Evolutionary conservation across 768 basidiomycete genomes (phyloP), one percentile per base, ranked within the genome.

Genomic region (Amyloporia xantha): DNA sequence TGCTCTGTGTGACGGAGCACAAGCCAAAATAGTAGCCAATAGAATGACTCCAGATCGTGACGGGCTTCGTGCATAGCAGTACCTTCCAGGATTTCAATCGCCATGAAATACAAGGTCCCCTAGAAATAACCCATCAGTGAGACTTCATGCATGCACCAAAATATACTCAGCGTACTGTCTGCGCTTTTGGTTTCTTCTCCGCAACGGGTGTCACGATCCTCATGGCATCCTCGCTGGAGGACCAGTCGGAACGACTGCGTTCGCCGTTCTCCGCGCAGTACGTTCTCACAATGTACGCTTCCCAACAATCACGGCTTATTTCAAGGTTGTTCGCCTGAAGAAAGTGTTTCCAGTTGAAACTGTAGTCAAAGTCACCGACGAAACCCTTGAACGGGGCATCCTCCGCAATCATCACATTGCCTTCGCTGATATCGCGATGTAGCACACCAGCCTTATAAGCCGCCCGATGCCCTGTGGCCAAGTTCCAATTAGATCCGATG

Each of bases 31-130:
- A 55, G 41, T 4, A 52, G 41, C 54, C 54, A 52, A 37, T 47
- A 55, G 54, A 52, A 48, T 5, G 54, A 52, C 23, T 55, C 54
- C 13, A 55, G 46, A 28, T 55, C 51, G 25, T 55, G 54, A 2
- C 39, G 41, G 2, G 20, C 25, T 23, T 27, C 11, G 40, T 55
- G 54, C 4, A 38, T 9, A 15, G 38, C 21, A 4, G 11, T 33
- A 3, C 25, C 24, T 19, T 4, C 2, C 20, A 52, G 38, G 4
- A 45, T 15, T 11, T 40, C 37, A 4, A 45, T 24, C 2, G 47
- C 52, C 21, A 49, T 48, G 44, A 48, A 53, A 17, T 47, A 38
- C 24, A 21, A 43, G 7, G 51, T 52, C 12, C 51, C 47, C 51
- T 52, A 33, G 7, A 33, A 47, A 7, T 33, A 7, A 7, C 15